Conservation (phyloP, 768 basidiomycete genomes). For the Hericium alpestre region DNA sequence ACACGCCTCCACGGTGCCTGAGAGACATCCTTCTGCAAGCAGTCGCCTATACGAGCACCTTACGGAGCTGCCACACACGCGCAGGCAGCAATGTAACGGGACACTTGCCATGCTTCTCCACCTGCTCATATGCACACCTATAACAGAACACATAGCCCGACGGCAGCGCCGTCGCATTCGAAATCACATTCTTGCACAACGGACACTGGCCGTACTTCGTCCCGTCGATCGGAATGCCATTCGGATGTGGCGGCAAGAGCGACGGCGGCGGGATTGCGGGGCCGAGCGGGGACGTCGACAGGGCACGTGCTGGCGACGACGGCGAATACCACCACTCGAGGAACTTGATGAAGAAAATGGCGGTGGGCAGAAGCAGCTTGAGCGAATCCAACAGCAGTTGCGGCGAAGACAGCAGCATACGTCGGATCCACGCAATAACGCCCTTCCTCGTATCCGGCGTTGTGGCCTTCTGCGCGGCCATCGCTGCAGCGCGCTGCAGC, state of each 20-base stretch:
- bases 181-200: constrained; percentile 59
- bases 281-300: constrained; percentile 50
- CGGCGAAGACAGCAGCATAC: constrained; percentile 42
- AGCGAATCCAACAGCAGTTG: constrained; percentile 66
- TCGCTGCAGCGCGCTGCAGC: constrained; percentile 18
- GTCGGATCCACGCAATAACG: constrained; percentile 33
- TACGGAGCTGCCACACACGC: constrained; percentile 73
- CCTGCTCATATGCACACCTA: constrained; percentile 76
- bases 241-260: constrained; percentile 65
- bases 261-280: constrained; percentile 70
- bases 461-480: constrained; percentile 10
- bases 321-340: constrained; percentile 99
- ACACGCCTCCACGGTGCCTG: too few relatives aligned
- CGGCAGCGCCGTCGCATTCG: constrained; percentile 83
- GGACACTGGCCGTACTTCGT: constrained; percentile 75
- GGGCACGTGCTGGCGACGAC: constrained; percentile 69
- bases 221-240: constrained; percentile 53
- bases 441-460: constrained; percentile 22
- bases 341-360: constrained; percentile 93
- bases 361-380: constrained; percentile 69
- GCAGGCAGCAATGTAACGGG: constrained; percentile 78
- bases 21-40: too few relatives aligned
- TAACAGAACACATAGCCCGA: constrained; percentile 96
- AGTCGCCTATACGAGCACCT: constrained; percentile 55
- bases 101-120: constrained; percentile 69